Conservation (phyloP, 2,329 filamentous ascomycete genomes). For the Colletotrichum noveboracense region DNA sequence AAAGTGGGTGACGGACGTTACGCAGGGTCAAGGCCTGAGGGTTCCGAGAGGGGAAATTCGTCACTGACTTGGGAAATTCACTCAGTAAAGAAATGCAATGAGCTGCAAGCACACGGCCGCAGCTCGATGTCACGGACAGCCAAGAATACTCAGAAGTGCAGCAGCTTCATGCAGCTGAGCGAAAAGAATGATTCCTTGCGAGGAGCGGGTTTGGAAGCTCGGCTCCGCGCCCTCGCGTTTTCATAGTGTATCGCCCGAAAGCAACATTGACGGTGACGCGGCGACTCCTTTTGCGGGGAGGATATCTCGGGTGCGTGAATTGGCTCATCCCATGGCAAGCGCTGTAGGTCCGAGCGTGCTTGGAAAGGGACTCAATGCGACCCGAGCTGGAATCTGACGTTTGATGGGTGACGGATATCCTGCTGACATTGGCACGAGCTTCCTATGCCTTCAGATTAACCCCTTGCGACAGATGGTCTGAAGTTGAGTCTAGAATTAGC, state of each 20-base stretch:
- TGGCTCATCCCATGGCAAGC: background rate
- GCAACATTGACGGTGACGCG: background rate
- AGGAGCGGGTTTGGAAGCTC: background rate
- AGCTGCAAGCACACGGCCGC: background rate
- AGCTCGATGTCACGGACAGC: background rate
- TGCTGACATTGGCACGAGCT: background rate
- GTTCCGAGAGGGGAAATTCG: background rate
- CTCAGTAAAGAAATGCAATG: background rate
- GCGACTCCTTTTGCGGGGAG: background rate
- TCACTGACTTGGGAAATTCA: background rate
- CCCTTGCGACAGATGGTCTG: background rate
- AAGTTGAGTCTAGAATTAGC: background rate
- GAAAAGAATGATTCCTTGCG: background rate
- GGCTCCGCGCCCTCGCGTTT: background rate
- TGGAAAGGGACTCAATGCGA: background rate
- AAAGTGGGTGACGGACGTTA: too few relatives aligned
- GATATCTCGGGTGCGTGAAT: background rate
- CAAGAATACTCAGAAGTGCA: background rate
- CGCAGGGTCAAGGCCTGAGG: background rate
- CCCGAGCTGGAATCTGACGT: background rate
- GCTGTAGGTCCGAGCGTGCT: background rate
- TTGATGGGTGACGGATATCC: background rate
- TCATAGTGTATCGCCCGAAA: background rate
- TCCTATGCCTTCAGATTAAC: background rate
- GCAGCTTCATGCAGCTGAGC: background rate